Percentiles rank a stretch among this genome's conserved stretches.
These are phyloP conservation scores for Fraxinus greggii DNA, from an alignment of 305 asterid genomes.

Conservation along the genomic window DNA sequence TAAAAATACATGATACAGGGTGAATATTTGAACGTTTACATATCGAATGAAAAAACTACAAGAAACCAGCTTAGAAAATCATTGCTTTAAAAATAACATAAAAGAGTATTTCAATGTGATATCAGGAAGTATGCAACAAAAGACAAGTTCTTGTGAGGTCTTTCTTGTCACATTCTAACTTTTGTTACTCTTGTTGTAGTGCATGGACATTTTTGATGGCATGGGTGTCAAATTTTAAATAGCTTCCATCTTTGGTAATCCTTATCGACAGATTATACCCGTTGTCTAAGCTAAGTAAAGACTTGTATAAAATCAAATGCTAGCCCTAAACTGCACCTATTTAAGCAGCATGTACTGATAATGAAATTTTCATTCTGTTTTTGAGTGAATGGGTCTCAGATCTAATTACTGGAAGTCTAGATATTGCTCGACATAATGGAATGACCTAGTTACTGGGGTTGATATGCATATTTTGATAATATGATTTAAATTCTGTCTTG, in stretches of 20 bases:
- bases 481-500: neutral
- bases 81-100: neutral
- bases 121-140: neutral
- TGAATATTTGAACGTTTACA: neutral
- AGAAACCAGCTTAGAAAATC: neutral
- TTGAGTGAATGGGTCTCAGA: conserved; percentile 2
- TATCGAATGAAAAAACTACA: neutral
- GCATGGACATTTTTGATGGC: neutral
- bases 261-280: neutral
- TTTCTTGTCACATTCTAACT: neutral
- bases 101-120: neutral
- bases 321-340: neutral
- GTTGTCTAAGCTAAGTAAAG: neutral
- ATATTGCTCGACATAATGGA: neutral
- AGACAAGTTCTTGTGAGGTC: neutral
- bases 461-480: conserved; percentile 18
- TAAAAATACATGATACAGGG: neutral
- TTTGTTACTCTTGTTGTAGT: neutral
- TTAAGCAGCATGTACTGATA: neutral
- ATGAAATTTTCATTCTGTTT: neutral
- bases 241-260: neutral
- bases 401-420: neutral
- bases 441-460: conserved; percentile 3
- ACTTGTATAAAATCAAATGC: neutral
- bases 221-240: neutral